Base-by-base conservation (phyloP, 495 filamentous ascomycete species). In the Lasiosphaeria ovina region DNA sequence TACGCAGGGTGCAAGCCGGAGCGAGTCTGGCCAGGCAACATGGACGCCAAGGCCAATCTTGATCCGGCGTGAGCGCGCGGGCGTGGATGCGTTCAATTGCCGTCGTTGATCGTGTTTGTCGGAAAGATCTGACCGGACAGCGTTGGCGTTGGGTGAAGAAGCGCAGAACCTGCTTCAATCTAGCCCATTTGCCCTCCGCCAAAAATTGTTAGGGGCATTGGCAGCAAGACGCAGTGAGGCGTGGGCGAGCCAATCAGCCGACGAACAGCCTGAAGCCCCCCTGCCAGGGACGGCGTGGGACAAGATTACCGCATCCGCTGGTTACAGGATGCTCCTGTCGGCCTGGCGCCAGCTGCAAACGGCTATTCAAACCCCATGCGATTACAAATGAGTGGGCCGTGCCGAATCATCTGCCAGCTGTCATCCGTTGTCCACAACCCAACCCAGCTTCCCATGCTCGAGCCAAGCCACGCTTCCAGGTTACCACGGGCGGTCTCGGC, bases 81-180 rank as follows among this genome's bases (percentile, higher is more conserved):
- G 44, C 16, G 44, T 47, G 44, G 44, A 47, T 47, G 44, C 44
- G 44, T 14, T 47, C 44, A 47, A 47, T 47, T 47, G 44, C 44
- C 44, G 44, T 47, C 44, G 44, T n/a, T 11, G 2, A 8, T 42
- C 38, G 44, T 47, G 44, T 47, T n/a, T 11, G 12, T 11, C 12
- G 12, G 12, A 47, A 11, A 9, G 12, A 14, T n/a, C 44, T 11
- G 11, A 42, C 38, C 38, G 8, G 6, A 47, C 44, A 47, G 24
- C 24, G 24, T 24, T 24, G 16, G 44, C 12, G 44, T 47, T 47
- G 4, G 6, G 44, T 11, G 44, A 47, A n/a, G 16, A 14, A 47
- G 12, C 16, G 7, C 8, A 47, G 12, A n/a, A 47, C 8, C 44
- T 11, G 44, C 11, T n/a, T 12, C 12, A 12, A 7, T 42, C 38